phyloP scores from a whole-genome alignment of 2,329 filamentous ascomycete species.

The Seiridium unicorne region DNA sequence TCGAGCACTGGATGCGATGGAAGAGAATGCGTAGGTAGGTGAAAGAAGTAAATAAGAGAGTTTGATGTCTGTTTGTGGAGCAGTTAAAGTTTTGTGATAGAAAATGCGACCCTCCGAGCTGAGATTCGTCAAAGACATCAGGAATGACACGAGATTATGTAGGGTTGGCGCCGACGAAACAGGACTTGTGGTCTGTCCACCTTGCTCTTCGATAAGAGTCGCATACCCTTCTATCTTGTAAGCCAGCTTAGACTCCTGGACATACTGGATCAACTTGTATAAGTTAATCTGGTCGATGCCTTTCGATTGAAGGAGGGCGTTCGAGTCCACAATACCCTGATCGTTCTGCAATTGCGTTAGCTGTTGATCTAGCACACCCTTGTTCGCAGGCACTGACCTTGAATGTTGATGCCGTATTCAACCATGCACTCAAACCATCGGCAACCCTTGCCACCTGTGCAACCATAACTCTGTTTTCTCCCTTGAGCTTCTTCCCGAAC shows the following conservation, averaged over 20 bases:
- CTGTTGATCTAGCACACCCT: too few species aligned
- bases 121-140: slow-evolving; percentile 82
- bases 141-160: slow-evolving; percentile 59
- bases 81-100: slow-evolving; percentile 46
- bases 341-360: slow-evolving; percentile 28
- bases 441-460: slow-evolving; percentile 83
- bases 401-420: slow-evolving; percentile 51
- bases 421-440: slow-evolving; percentile 71
- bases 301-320: slow-evolving; percentile 74
- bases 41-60: slow-evolving; percentile 88
- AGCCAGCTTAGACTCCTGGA: slow-evolving; percentile 88
- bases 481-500: slow-evolving; percentile 86
- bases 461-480: slow-evolving; percentile 87
- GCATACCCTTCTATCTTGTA: slow-evolving; percentile 93
- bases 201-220: slow-evolving; percentile 55
- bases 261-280: slow-evolving; percentile 81
- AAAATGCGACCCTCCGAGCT: slow-evolving; percentile 69
- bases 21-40: slow-evolving; percentile 85
- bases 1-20: slow-evolving; percentile 79
- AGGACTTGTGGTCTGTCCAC: slow-evolving; percentile 20
- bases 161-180: slow-evolving; percentile 51
- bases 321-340: slow-evolving; percentile 69
- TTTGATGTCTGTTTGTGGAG: slow-evolving; percentile 43
- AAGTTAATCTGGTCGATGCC: slow-evolving; percentile 95
- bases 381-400: slow-evolving; percentile 35